These are phyloP conservation scores for Exsudoporus floridanus DNA, from an alignment of 1,284 basidiomycete species.

Conservation along the genomic window DNA sequence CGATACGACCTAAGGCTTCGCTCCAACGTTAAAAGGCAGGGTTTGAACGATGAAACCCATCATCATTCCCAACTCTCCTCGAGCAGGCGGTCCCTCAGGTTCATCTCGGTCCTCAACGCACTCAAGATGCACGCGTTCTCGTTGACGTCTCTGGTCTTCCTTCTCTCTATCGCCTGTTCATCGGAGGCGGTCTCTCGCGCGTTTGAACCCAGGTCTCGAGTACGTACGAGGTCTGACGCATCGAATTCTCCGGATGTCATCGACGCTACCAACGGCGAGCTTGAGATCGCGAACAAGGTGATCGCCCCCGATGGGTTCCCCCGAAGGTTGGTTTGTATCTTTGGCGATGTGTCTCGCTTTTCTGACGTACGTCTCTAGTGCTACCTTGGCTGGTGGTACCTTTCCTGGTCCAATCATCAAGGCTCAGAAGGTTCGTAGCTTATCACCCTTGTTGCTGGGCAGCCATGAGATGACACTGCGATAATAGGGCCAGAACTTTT, in stretches of 20 bases:
- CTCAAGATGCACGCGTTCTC: constrained; percentile 24
- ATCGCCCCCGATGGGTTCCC: constrained; percentile 37
- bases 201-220: constrained; percentile 3
- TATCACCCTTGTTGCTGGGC: background rate
- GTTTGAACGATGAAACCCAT: background rate
- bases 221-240: constrained; percentile 1
- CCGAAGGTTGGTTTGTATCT: constrained; percentile 26
- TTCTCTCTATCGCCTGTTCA: constrained; percentile 15
- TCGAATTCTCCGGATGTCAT: constrained; percentile 11
- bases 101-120: constrained; percentile 5
- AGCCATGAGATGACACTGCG: background rate
- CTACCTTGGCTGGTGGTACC: constrained; percentile 28
- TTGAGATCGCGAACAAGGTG: constrained; percentile 32
- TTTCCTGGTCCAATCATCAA: constrained; percentile 35
- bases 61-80: background rate
- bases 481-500: constrained; percentile 25
- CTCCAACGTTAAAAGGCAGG: constrained; percentile 13
- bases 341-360: background rate
- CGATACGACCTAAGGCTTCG: background rate
- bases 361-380: constrained; percentile 14
- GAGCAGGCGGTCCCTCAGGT: constrained; percentile 19
- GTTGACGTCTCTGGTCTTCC: constrained; percentile 9
- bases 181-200: constrained; percentile 21
- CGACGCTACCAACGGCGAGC: constrained; percentile 23
- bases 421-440: constrained; percentile 30